Evolutionary conservation across 2,329 filamentous ascomycete species (phyloP).

Genomic region (Hymenoscyphus fraxineus): DNA sequence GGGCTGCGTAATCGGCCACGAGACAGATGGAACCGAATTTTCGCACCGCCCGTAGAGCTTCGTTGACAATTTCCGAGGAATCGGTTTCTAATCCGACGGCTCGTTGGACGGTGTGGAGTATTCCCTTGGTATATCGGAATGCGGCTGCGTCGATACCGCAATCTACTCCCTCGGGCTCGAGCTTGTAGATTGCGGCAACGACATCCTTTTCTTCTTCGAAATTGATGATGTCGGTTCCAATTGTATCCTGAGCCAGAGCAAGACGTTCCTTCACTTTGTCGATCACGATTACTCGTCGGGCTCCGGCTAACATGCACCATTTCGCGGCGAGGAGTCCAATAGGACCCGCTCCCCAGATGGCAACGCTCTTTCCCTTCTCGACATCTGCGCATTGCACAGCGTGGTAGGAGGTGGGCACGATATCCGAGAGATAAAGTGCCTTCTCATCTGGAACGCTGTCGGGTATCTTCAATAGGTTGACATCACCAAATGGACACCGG

Average conservation of each 20-base stretch:
- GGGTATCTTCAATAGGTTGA: slow-evolving; percentile 61
- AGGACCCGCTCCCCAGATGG: slow-evolving; percentile 62
- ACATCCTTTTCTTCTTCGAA: slow-evolving; percentile 52
- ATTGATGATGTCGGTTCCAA: slow-evolving; percentile 54
- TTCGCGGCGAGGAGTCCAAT: slow-evolving; percentile 62
- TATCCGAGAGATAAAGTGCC: slow-evolving; percentile 60
- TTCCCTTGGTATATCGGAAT: slow-evolving; percentile 57
- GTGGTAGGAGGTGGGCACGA: slow-evolving; percentile 61
- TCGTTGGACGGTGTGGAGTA: slow-evolving; percentile 55
- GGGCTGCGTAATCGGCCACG: slow-evolving; percentile 43
- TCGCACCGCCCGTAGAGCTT: slow-evolving; percentile 50
- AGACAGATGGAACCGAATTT: slow-evolving; percentile 56
- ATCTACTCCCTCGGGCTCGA: slow-evolving; percentile 56
- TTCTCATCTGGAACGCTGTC: slow-evolving; percentile 64
- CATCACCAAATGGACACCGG: slow-evolving; percentile 60
- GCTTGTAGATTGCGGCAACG: slow-evolving; percentile 53
- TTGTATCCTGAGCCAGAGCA: slow-evolving; percentile 52
- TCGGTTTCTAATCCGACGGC: slow-evolving; percentile 57
- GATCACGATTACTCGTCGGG: slow-evolving; percentile 58
- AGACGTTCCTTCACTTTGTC: slow-evolving; percentile 54
- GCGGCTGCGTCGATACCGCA: slow-evolving; percentile 63
- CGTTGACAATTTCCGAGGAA: slow-evolving; percentile 55
- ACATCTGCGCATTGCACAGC: slow-evolving; percentile 62
- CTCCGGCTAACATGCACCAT: slow-evolving; percentile 52
- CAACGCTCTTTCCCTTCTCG: slow-evolving; percentile 59